Evolutionary conservation across 2,329 filamentous ascomycete genomes (phyloP).

Genomic region (Fonsecaea erecta): DNA sequence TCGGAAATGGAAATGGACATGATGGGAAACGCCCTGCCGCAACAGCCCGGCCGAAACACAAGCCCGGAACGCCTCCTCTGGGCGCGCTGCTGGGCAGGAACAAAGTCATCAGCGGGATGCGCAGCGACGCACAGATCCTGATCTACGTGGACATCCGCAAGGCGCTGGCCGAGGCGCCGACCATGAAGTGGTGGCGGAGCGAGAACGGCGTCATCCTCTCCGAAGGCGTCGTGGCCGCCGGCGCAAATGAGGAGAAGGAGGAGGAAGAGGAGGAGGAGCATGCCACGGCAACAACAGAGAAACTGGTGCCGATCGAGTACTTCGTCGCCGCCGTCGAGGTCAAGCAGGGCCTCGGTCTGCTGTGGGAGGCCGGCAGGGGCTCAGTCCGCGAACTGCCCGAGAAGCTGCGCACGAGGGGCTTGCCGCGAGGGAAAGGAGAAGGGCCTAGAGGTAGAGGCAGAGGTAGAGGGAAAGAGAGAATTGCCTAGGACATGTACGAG

Average conservation of each 20-base stretch:
- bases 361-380: conserved; percentile 62
- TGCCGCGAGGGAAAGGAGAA: conserved; percentile 43
- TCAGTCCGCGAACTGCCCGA: conserved; percentile 55
- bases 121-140: conserved; percentile 74
- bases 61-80: neutral
- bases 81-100: conserved; percentile 30
- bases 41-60: no score
- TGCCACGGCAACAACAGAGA: conserved; percentile 19
- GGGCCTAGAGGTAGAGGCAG: conserved; percentile 21
- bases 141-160: conserved; percentile 74
- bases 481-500: no score
- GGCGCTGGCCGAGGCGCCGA: conserved; percentile 58
- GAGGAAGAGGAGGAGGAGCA: neutral
- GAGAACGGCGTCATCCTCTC: conserved; percentile 75
- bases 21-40: no score
- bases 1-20: no score
- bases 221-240: conserved; percentile 48
- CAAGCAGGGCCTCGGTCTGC: conserved; percentile 70
- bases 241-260: neutral
- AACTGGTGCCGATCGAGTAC: conserved; percentile 65
- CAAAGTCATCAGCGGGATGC: conserved; percentile 77
- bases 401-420: conserved; percentile 48
- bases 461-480: conserved; percentile 14
- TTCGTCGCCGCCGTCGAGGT: conserved; percentile 77
- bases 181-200: conserved; percentile 74